Evolutionary conservation across 2,329 filamentous ascomycete species (phyloP), one percentile per base, ranked within the genome.

Genomic region (Colletotrichum salicis): DNA sequence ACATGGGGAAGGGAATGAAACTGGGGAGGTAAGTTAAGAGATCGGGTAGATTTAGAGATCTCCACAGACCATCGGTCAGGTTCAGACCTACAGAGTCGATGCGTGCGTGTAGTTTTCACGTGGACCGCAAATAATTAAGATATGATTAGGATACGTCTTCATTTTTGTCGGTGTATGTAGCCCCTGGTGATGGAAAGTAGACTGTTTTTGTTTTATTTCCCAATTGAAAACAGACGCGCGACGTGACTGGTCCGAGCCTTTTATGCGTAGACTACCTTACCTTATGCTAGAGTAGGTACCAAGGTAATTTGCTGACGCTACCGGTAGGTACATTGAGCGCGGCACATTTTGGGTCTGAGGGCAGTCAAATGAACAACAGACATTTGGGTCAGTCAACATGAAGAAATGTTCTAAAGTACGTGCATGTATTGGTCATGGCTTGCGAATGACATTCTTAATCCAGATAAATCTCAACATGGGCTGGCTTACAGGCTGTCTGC

Each of bases 181-280:
- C 59, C 69, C 69, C 54, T 54, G 59, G 69, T 55, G 66, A 70
- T 64, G 45, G 35, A 24, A 24, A 45, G 27, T 41, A 33, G n/a
- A 64, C 12, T 69, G 64, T 69, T 69, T 71, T 71, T 71, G 65
- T 69, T 71, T 69, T 61, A 69, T 70, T 71, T 60, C 65, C 69
- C 51, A 60, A 64, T 71, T 69, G 59, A 71, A 51, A 64, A 71
- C 55, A 69, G 19, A 56, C 33, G 69, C 69, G 69, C 69, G 65
- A 71, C 69, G 55, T 71, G 45, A 69, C 69, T 69, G 69, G 69
- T 35, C 60, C 64, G 29, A 55, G 59, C 54, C 64, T 57, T 48
- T 29, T 51, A 41, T 54, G 37, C 13, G 27, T 29, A 13, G 33
- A 37, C 22, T 41, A 33, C 31, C 12, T 29, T 29, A 64, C 33